A percentile compares a stretch with the other conserved stretches of the same genome.
Evolutionary conservation across 2,329 filamentous ascomycete genomes (phyloP).

Genomic region (Ophiosphaerella narmari): DNA sequence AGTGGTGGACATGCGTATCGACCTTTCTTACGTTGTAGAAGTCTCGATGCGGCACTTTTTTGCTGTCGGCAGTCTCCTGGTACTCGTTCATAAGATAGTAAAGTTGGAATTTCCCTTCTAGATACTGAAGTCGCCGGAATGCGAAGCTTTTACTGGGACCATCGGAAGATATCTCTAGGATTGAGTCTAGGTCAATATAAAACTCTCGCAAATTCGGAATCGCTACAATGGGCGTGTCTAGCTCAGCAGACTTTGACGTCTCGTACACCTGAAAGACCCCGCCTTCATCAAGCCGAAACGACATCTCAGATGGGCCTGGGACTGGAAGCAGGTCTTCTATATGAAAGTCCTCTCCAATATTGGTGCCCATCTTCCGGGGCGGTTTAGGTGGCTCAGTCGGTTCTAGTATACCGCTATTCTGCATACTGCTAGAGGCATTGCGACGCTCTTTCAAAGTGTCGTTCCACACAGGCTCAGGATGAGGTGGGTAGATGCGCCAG

Average conservation of each 20-base stretch:
- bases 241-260: slow-evolving; percentile 63
- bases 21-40: slow-evolving; percentile 99
- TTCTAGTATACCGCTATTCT: slow-evolving; percentile 44
- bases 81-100: slow-evolving; percentile 95
- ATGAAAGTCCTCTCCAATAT: slow-evolving; percentile 91
- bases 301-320: slow-evolving; percentile 71
- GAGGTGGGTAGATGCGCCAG: slow-evolving; percentile 90
- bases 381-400: slow-evolving; percentile 45
- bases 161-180: slow-evolving; percentile 88
- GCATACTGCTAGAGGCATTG: slow-evolving; percentile 44
- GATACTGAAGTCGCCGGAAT: slow-evolving; percentile 88
- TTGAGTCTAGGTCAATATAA: slow-evolving; percentile 89
- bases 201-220: slow-evolving; percentile 95
- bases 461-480: slow-evolving; percentile 89
- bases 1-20: slow-evolving; percentile 98
- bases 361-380: slow-evolving; percentile 81
- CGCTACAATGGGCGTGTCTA: slow-evolving; percentile 71
- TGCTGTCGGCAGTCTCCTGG: slow-evolving; percentile 96
- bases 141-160: slow-evolving; percentile 97
- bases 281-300: slow-evolving; percentile 77
- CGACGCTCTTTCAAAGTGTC: slow-evolving; percentile 57
- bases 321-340: slow-evolving; percentile 77
- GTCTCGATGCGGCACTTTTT: slow-evolving; percentile 94
- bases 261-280: slow-evolving; percentile 95
- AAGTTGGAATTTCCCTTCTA: slow-evolving; percentile 96